Base-by-base conservation (phyloP, 305 asterid species). In the Fraxinus sp. region DNA sequence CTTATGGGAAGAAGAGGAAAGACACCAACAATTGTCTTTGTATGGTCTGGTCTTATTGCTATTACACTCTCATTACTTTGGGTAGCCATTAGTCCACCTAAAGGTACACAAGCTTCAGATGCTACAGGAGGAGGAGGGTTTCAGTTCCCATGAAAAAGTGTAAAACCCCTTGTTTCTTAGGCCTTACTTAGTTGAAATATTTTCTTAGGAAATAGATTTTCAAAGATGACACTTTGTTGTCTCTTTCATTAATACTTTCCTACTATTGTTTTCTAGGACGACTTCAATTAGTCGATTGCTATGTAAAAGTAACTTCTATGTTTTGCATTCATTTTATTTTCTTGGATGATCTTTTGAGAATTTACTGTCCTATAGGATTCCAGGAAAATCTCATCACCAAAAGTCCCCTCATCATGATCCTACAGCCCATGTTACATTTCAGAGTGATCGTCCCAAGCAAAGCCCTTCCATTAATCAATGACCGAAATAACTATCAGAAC, bases 41-140 rank as follows among this genome's bases (percentile, higher is more conserved):
- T 90, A 1, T 90, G 92, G 92, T 85, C 91, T 5, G 92, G 92
- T 2, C 90, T 88, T 22, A 85, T 90, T 78, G 91, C 92, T 22
- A 90, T 90, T 16, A 90, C 92, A 3, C 71, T 90, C 5, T 90
- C 92, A 10, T 81, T 90, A 75, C 83, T 90, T 7, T 90, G 90
- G 91, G 57, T 86, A 1, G 83, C 91, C 70, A 70, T 87, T 71
- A 83, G 39, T 30, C 87, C 87, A 37, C 86, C 86, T 2, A 46
- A 36, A 52, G 80, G 36, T 5, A 5, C 18, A 11, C 36, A 11
- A 24, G 70, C 78, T 7, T 52, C 68, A 36, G 91, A 49, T 14
- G 35, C 72, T 7, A 57, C 70, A 0, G 72, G 85, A 1, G 83
- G 79, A 1, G 64, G 85, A 5, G 79, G 78, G 24, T 89, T 87